phyloP scores from a whole-genome alignment of 2,329 filamentous ascomycete species.

The Paecilomyces sp. region DNA sequence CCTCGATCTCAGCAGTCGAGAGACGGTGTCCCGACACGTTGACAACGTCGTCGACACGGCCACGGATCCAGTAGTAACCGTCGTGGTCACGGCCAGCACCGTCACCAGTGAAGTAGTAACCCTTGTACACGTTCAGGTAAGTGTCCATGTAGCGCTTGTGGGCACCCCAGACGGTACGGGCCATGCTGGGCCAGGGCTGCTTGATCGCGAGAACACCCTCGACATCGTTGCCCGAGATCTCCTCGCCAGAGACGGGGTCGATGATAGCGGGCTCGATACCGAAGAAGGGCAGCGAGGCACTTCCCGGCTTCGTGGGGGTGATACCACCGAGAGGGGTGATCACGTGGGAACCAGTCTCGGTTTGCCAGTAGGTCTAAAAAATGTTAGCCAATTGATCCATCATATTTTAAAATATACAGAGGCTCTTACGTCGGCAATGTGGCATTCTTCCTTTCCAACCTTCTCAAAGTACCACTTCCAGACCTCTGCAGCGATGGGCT shows the following conservation, averaged over 20 bases:
- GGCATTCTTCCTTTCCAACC: constrained; percentile 86
- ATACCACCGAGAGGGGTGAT: constrained; percentile 90
- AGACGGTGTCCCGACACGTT: constrained; percentile 95
- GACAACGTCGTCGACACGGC: constrained; percentile 95
- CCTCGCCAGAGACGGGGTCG: constrained; percentile 88
- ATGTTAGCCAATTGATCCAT: constrained; percentile 3
- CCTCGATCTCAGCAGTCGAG: constrained; percentile 96
- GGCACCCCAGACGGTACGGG: constrained; percentile 92
- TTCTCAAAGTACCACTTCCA: constrained; percentile 99
- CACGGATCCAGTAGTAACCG: constrained; percentile 99
- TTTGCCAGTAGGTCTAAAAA: constrained; percentile 95
- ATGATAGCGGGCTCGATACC: constrained; percentile 97
- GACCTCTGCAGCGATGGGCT: constrained; percentile 94
- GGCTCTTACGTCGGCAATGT: constrained; percentile 83
- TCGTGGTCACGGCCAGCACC: constrained; percentile 94
- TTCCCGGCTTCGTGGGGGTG: constrained; percentile 93
- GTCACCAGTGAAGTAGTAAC: constrained; percentile 75
- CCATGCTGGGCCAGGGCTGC: constrained; percentile 98
- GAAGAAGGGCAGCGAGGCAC: constrained; percentile 94
- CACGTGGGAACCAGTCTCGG: constrained; percentile 93
- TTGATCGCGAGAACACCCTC: constrained; percentile 97
- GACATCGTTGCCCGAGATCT: constrained; percentile 91
- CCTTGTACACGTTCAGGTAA: constrained; percentile 95
- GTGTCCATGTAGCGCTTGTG: constrained; percentile 99
- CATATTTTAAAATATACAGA: not conserved